Conservation (phyloP, 2,329 filamentous ascomycete genomes). For the Cladosporium austrohemisphaericum region DNA sequence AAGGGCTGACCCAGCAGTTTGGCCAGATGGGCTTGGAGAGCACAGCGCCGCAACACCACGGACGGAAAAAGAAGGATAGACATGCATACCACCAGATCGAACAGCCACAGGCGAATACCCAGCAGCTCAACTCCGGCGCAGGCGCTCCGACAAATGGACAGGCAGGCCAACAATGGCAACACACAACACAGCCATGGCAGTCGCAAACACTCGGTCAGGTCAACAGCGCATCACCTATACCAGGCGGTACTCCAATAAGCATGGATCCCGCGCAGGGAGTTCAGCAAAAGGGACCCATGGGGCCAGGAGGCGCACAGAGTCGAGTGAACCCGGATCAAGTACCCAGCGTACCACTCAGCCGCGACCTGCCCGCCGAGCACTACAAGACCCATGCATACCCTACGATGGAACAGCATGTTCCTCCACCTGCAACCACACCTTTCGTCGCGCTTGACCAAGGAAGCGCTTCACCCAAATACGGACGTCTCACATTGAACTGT, state of each 20-base stretch:
- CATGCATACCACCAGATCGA: constrained; percentile 90
- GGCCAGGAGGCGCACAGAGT: constrained; percentile 52
- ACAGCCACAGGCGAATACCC: constrained; percentile 56
- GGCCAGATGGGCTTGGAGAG: constrained; percentile 66
- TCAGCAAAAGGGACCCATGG: constrained; percentile 23
- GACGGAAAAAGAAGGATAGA: constrained; percentile 80
- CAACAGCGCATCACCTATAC: constrained; percentile 19
- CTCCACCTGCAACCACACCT: constrained; percentile 80
- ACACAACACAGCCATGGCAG: constrained; percentile 35
- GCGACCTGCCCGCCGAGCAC: constrained; percentile 77
- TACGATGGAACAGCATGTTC: constrained; percentile 90
- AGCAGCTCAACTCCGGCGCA: constrained; percentile 63
- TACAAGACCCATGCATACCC: constrained; percentile 87
- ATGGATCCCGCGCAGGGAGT: constrained; percentile 24
- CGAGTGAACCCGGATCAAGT: constrained; percentile 88
- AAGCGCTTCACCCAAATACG: constrained; percentile 92
- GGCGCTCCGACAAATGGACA: constrained; percentile 55
- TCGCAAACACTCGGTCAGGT: constrained; percentile 24
- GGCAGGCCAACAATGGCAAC: constrained; percentile 35
- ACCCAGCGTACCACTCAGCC: constrained; percentile 80
- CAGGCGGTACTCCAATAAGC: constrained; percentile 27
- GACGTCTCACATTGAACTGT: constrained; percentile 86
- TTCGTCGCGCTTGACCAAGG: constrained; percentile 96
- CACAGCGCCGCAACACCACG: constrained; percentile 42
- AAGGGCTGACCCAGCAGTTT: constrained; percentile 67